phyloP scores from a whole-genome alignment of 805 yeast species.

The Kodamaea restingae region DNA sequence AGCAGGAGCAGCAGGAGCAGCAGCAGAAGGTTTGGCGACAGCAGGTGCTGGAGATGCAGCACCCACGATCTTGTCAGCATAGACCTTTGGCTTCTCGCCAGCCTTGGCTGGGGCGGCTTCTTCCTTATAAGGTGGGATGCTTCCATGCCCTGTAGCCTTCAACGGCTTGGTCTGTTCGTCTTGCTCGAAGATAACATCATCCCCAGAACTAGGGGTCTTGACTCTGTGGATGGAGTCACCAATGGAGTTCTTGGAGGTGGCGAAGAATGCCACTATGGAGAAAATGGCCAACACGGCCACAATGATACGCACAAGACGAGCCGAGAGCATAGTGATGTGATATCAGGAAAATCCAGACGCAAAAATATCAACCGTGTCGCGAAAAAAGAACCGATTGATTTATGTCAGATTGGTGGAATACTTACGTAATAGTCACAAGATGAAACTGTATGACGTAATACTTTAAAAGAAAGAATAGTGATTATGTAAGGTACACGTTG shows the following conservation, averaged over 20 bases:
- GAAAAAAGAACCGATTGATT: background rate
- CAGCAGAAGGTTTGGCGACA: conserved; percentile 7
- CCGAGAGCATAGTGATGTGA: conserved; percentile 29
- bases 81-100: conserved; percentile 15
- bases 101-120: conserved; percentile 8
- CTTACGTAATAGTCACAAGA: background rate
- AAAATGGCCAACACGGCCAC: conserved; percentile 50
- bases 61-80: conserved; percentile 22
- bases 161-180: conserved; percentile 22
- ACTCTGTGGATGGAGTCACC: conserved; percentile 29
- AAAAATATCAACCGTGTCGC: background rate
- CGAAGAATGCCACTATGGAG: conserved; percentile 47
- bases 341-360: background rate
- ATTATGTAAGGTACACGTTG: too few species aligned
- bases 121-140: conserved; percentile 32
- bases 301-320: conserved; percentile 50
- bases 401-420: background rate
- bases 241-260: conserved; percentile 40
- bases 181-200: conserved; percentile 19
- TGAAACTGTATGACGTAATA: background rate
- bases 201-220: conserved; percentile 22
- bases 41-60: conserved; percentile 11
- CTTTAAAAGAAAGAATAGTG: too few species aligned
- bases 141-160: conserved; percentile 32
- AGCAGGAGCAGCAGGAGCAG: conserved; percentile 8